These are phyloP conservation scores for Dioscorea alata DNA, from an alignment of 106 monocot genomes.

Conservation along the genomic window DNA sequence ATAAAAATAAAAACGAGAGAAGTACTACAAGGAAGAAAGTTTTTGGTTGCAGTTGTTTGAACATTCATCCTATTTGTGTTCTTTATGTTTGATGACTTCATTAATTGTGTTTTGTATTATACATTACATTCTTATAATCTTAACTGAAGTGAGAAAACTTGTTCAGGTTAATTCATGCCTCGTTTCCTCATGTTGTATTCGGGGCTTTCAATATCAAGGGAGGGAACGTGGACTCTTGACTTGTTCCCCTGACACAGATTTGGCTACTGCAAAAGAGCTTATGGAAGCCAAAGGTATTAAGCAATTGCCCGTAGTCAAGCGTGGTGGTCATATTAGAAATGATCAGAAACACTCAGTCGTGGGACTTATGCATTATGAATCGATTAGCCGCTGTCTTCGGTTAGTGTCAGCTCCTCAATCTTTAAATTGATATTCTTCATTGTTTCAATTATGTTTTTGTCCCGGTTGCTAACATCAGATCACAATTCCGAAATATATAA, in stretches of 20 bases:
- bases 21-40: no score
- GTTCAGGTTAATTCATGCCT: conserved; percentile 50
- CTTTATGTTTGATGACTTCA: no score
- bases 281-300: conserved; percentile 98
- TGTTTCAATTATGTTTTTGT: not conserved
- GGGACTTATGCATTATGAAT: conserved; percentile 80
- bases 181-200: conserved; percentile 66
- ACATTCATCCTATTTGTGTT: no score
- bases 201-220: conserved; percentile 65
- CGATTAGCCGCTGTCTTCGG: conserved; percentile 65
- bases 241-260: conserved; percentile 87
- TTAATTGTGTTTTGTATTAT: no score
- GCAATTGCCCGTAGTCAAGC: conserved; percentile 88
- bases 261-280: conserved; percentile 83
- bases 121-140: no score
- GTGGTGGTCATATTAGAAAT: conserved; percentile 45
- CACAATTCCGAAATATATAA: not conserved
- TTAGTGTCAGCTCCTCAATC: conserved; percentile 21
- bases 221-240: conserved; percentile 75
- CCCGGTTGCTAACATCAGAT: not conserved
- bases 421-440: not conserved
- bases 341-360: conserved; percentile 58
- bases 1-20: no score
- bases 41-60: no score
- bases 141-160: no score